Percentiles rank a stretch among this genome's conserved stretches.
Evolutionary conservation across 176 grass and related monocot genomes (phyloP).

Genomic region (Triticum monococcum): DNA sequence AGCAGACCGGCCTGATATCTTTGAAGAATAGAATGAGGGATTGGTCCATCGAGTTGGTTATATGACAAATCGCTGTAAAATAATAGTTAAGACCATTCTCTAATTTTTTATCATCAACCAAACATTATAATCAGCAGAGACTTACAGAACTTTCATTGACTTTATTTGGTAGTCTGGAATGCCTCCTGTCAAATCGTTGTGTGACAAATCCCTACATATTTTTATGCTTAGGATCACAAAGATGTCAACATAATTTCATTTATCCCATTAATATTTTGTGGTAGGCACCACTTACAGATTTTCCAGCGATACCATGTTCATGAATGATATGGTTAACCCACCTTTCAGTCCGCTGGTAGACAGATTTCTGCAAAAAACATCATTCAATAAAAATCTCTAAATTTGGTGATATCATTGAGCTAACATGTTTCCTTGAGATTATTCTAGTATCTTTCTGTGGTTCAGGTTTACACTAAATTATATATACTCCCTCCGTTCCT

Average conservation of each 20-base stretch:
- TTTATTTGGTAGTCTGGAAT: slow-evolving; percentile 34
- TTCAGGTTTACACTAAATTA: no score
- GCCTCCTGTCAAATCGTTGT: slow-evolving; percentile 40
- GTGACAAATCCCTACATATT: slow-evolving; percentile 42
- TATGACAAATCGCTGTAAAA: slow-evolving; percentile 41
- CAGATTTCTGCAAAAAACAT: not conserved
- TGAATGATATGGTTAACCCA: not conserved
- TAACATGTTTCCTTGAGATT: no score
- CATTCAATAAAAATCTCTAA: no score
- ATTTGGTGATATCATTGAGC: no score
- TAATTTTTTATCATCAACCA: not conserved
- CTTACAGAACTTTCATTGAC: slow-evolving; percentile 39
- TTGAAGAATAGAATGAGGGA: slow-evolving; percentile 29
- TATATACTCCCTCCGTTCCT: no score
- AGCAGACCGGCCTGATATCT: slow-evolving; percentile 30
- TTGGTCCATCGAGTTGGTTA: slow-evolving; percentile 35
- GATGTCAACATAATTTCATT: not conserved
- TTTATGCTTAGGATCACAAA: not conserved
- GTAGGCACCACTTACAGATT: not conserved
- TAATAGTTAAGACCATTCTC: not conserved
- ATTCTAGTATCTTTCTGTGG: no score
- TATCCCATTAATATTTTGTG: not conserved
- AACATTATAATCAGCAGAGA: not conserved
- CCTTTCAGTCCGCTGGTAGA: not conserved
- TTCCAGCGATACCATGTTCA: not conserved